Conservation (phyloP, 345 rosid genomes). For the Raphanus sativus region DNA sequence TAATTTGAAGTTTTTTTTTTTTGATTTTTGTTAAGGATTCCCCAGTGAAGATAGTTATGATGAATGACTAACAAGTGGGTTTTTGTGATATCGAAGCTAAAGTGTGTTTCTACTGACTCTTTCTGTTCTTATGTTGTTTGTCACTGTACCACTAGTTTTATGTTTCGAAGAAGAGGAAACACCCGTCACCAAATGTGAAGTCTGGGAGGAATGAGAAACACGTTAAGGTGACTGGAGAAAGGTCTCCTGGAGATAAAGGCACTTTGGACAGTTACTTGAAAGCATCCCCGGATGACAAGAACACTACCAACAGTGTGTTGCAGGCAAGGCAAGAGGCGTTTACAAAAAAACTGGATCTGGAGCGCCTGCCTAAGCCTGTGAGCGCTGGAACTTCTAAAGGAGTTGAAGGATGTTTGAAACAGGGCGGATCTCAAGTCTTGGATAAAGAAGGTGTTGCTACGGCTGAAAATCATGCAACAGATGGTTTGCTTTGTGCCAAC, state of each 20-base stretch:
- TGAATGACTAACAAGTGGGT: not conserved
- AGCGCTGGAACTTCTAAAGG: constrained; percentile 31
- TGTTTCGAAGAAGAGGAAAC: constrained; percentile 76
- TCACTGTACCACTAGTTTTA: constrained; percentile 54
- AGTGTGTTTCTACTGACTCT: not conserved
- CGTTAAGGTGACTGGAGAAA: constrained; percentile 48
- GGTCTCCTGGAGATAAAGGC: constrained; percentile 69
- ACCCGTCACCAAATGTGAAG: constrained; percentile 63
- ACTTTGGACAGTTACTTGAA: constrained; percentile 64
- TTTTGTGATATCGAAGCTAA: constrained; percentile 17
- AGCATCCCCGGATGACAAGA: constrained; percentile 46
- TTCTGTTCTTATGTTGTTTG: constrained; percentile 13
- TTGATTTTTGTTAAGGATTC: not conserved
- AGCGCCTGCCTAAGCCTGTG: constrained; percentile 32
- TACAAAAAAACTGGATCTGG: constrained; percentile 48
- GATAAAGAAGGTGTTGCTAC: constrained; percentile 40
- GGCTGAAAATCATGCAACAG: constrained; percentile 35
- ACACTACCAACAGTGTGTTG: constrained; percentile 25
- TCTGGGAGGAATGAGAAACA: constrained; percentile 52
- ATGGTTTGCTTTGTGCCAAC: constrained; percentile 29
- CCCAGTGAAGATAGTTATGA: not conserved
- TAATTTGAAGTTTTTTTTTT: not conserved
- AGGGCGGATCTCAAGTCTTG: constrained; percentile 40
- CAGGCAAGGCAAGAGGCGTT: constrained; percentile 45
- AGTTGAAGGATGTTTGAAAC: constrained; percentile 33